phyloP scores from a whole-genome alignment of 2,329 filamentous ascomycete species.

The Biscogniauxia mediterranea region DNA sequence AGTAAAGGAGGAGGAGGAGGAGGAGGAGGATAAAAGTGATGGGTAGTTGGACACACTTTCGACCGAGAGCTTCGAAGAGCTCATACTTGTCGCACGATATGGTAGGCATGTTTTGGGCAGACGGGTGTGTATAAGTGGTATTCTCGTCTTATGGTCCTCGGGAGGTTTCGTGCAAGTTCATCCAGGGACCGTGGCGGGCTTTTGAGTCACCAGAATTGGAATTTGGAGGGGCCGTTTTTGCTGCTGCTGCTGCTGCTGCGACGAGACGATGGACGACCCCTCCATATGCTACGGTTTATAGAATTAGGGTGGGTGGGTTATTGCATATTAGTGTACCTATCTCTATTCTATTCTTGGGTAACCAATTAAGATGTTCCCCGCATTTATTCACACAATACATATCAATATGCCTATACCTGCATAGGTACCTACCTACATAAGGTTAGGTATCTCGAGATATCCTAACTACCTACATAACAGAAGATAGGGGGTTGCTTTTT shows the following conservation, averaged over 20 bases:
- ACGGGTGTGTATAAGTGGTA: background rate
- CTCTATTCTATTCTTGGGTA: background rate
- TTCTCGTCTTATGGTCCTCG: background rate
- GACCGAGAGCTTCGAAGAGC: conserved; percentile 88
- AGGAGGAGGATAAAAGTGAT: conserved; percentile 13
- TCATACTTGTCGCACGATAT: conserved; percentile 95
- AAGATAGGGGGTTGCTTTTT: no score
- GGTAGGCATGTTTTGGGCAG: conserved; percentile 74
- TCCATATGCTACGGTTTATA: background rate
- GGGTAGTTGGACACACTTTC: conserved; percentile 57
- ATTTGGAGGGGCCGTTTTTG: background rate
- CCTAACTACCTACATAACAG: no score
- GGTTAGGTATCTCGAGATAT: no score
- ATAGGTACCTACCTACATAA: no score
- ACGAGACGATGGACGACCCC: background rate
- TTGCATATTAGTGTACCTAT: no score
- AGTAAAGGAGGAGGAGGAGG: conserved; percentile 20
- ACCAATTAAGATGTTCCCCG: background rate
- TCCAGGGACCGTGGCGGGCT: background rate
- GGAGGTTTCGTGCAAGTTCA: background rate
- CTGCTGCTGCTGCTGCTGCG: background rate
- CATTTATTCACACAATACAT: no score
- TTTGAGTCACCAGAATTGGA: background rate
- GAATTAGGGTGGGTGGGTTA: background rate
- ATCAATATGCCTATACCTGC: no score